phyloP scores from a whole-genome alignment of 2,329 filamentous ascomycete genomes.

The Aaosphaeria pasadenensis region DNA sequence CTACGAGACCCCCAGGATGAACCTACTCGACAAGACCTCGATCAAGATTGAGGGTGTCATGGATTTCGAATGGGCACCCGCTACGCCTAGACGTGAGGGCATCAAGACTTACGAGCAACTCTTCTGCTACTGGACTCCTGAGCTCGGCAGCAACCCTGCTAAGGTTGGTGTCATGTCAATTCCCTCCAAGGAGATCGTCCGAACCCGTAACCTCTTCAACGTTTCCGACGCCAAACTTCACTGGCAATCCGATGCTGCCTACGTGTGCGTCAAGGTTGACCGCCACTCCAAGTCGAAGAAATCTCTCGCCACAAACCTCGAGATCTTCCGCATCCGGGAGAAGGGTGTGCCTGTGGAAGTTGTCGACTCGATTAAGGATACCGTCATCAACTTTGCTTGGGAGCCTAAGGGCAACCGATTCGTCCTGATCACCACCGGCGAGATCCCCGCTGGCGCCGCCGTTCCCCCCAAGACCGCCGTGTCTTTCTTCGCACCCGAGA shows the following conservation, averaged over 20 bases:
- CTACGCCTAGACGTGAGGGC: constrained; percentile 75
- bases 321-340: constrained; percentile 96
- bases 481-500: constrained; percentile 95
- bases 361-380: constrained; percentile 96
- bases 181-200: constrained; percentile 89
- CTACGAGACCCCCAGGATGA: constrained; percentile 87
- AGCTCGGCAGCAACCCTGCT: constrained; percentile 95
- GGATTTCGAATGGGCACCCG: constrained; percentile 97
- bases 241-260: constrained; percentile 94
- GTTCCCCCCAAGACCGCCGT: constrained; percentile 93
- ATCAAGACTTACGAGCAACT: constrained; percentile 93
- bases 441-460: constrained; percentile 72
- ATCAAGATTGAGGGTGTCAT: constrained; percentile 96
- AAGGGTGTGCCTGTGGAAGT: constrained; percentile 99
- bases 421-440: constrained; percentile 91
- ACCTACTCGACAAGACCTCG: constrained; percentile 81
- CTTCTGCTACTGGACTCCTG: constrained; percentile 97
- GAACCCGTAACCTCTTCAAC: constrained; percentile 95
- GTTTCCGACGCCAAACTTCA: constrained; percentile 97
- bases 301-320: constrained; percentile 91
- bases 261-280: constrained; percentile 98
- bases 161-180: constrained; percentile 97
- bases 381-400: constrained; percentile 99
- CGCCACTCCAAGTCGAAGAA: constrained; percentile 99
- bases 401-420: constrained; percentile 97